phyloP scores from a whole-genome alignment of 805 yeast genomes.

The Yamadazyma ubonensis region DNA sequence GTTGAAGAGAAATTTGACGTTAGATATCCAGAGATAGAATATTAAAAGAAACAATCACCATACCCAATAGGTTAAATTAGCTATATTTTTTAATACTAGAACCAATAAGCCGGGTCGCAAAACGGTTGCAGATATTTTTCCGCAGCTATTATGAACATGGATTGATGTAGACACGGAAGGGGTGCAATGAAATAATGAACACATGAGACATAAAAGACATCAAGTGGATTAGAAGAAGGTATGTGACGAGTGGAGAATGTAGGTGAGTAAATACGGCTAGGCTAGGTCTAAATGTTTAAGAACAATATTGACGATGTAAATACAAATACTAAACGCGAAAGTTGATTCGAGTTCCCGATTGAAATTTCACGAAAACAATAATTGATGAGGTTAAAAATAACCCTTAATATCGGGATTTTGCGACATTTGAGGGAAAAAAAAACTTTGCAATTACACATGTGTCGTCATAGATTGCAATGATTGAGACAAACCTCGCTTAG shows the following conservation, averaged over 20 bases:
- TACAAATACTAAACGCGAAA: too few relatives aligned
- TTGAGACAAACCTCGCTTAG: background rate
- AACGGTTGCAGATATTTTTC: background rate
- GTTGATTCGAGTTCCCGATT: background rate
- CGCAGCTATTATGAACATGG: slow-evolving; percentile 1
- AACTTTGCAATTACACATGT: too few relatives aligned
- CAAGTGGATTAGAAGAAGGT: too few relatives aligned
- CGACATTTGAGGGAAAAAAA: too few relatives aligned
- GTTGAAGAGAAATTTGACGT: slow-evolving; percentile 66
- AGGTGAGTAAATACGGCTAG: background rate
- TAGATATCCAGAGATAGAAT: slow-evolving; percentile 50
- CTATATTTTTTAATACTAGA: background rate
- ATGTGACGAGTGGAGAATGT: too few relatives aligned
- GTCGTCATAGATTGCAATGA: slow-evolving; percentile 1
- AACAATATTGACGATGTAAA: too few relatives aligned
- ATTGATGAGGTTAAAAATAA: background rate
- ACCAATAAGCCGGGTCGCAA: background rate
- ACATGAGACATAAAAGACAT: too few relatives aligned
- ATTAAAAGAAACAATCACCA: background rate
- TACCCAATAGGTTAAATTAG: background rate
- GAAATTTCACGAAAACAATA: too few relatives aligned
- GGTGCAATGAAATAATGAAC: too few relatives aligned
- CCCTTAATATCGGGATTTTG: background rate
- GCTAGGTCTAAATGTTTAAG: too few relatives aligned
- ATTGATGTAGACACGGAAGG: slow-evolving; percentile 2